These are phyloP conservation scores for Picochlorum sp. DNA, from an alignment of 139 green algal genomes.

Conservation along the genomic window DNA sequence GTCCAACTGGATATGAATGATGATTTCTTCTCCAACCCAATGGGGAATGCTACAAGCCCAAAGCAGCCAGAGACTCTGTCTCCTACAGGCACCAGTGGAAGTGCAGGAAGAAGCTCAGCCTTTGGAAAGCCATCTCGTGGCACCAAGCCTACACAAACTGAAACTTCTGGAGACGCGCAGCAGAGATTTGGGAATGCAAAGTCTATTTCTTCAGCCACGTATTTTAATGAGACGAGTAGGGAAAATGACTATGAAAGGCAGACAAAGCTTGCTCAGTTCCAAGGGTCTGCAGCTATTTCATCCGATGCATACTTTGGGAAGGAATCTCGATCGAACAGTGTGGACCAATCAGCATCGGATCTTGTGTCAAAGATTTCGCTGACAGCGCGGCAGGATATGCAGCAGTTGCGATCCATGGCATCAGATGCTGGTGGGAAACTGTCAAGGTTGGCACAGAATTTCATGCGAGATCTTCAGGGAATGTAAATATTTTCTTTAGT, in stretches of 20 bases:
- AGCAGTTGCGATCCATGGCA: slow-evolving; percentile 59
- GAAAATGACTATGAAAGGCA: slow-evolving; percentile 43
- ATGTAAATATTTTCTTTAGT: slow-evolving; percentile 10
- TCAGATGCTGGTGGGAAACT: slow-evolving; percentile 47
- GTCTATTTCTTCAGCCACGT: slow-evolving; percentile 65
- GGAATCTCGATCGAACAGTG: slow-evolving; percentile 22
- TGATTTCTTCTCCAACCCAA: slow-evolving; percentile 55
- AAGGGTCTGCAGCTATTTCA: slow-evolving; percentile 62
- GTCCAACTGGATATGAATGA: slow-evolving; percentile 43
- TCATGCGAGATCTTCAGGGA: slow-evolving; percentile 62
- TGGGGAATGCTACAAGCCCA: slow-evolving; percentile 8
- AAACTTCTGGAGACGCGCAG: slow-evolving; percentile 32
- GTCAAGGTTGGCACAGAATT: slow-evolving; percentile 48
- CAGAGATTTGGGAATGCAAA: slow-evolving; percentile 80
- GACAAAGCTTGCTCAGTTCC: slow-evolving; percentile 32
- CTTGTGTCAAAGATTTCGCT: slow-evolving; percentile 62
- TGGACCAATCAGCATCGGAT: slow-evolving; percentile 58
- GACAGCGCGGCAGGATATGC: slow-evolving; percentile 66
- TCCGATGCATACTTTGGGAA: slow-evolving; percentile 70
- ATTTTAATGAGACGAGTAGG: slow-evolving; percentile 35
- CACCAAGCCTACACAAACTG: not conserved
- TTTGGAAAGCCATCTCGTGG: slow-evolving; percentile 17
- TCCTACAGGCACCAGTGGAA: not conserved
- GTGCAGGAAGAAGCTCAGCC: not conserved
- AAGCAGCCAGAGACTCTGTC: not conserved